These are phyloP conservation scores for Clausena lansium DNA, from an alignment of 345 rosid species.

Conservation along the genomic window DNA sequence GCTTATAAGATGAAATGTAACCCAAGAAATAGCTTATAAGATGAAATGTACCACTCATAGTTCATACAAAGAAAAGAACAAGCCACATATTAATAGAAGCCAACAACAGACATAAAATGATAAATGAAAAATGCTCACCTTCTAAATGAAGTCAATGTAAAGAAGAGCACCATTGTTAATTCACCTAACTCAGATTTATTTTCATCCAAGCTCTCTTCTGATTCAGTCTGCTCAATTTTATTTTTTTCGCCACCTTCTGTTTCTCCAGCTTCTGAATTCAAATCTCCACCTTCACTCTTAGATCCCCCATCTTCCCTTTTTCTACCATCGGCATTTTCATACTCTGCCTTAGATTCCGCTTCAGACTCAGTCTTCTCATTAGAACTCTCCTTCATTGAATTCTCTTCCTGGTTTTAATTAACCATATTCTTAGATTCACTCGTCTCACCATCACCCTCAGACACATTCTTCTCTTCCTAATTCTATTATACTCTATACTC, in stretches of 20 bases:
- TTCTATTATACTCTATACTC: conserved; percentile 25
- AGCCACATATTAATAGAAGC: neutral
- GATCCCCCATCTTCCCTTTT: conserved; percentile 28
- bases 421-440: conserved; percentile 24
- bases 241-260: too few relatives aligned
- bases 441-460: conserved; percentile 26
- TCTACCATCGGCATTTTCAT: conserved; percentile 24
- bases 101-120: neutral
- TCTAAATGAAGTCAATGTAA: conserved; percentile 48
- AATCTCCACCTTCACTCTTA: conserved; percentile 32
- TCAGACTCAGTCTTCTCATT: conserved; percentile 19
- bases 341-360: conserved; percentile 31
- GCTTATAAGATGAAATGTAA: too few relatives aligned
- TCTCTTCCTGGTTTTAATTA: conserved; percentile 24
- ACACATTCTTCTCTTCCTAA: conserved; percentile 19
- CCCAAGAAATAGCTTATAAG: conserved; percentile 13
- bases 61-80: neutral
- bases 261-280: conserved; percentile 27
- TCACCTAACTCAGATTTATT: conserved; percentile 29
- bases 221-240: conserved; percentile 29
- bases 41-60: conserved; percentile 1
- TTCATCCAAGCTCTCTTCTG: conserved; percentile 39
- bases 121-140: conserved; percentile 25
- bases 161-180: conserved; percentile 49
- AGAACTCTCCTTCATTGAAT: conserved; percentile 24